These are phyloP conservation scores for Amylostereum areolatum DNA, from an alignment of 1,284 basidiomycete species.

Conservation along the genomic window DNA sequence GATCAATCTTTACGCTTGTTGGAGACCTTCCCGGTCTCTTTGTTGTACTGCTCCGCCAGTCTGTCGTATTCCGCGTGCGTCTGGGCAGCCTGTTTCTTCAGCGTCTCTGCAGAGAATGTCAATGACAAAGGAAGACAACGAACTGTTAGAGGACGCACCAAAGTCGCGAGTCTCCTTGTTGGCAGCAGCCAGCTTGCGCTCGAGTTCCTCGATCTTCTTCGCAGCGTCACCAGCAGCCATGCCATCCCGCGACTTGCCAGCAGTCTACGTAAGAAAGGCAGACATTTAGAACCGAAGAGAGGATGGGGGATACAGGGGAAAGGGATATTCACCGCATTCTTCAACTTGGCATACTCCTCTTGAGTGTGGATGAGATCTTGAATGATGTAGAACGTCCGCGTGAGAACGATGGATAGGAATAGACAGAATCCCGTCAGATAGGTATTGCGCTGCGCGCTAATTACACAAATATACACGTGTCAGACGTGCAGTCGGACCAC, in stretches of 20 bases:
- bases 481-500: background rate
- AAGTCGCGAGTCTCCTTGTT: constrained; percentile 61
- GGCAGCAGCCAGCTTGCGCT: constrained; percentile 44
- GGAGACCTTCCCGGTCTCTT: constrained; percentile 51
- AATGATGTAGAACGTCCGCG: constrained; percentile 88
- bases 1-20: constrained; percentile 41
- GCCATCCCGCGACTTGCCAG: constrained; percentile 27
- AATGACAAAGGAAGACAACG: background rate
- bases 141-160: constrained; percentile 37
- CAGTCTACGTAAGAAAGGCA: constrained; percentile 23
- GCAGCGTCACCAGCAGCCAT: constrained; percentile 39
- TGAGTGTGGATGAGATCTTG: constrained; percentile 88
- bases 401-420: constrained; percentile 90
- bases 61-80: constrained; percentile 78
- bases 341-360: constrained; percentile 81
- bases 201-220: constrained; percentile 61
- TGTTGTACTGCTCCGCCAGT: constrained; percentile 73
- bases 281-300: background rate
- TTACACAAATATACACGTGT: constrained; percentile 4
- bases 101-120: constrained; percentile 44
- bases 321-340: constrained; percentile 49
- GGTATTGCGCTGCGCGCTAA: constrained; percentile 74
- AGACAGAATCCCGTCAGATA: constrained; percentile 92
- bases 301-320: background rate
- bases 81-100: constrained; percentile 78